Percentiles rank a stretch among this genome's conserved stretches.
These are phyloP conservation scores for Petunia secreta DNA, from an alignment of 257 asterid species.

Conservation along the genomic window DNA sequence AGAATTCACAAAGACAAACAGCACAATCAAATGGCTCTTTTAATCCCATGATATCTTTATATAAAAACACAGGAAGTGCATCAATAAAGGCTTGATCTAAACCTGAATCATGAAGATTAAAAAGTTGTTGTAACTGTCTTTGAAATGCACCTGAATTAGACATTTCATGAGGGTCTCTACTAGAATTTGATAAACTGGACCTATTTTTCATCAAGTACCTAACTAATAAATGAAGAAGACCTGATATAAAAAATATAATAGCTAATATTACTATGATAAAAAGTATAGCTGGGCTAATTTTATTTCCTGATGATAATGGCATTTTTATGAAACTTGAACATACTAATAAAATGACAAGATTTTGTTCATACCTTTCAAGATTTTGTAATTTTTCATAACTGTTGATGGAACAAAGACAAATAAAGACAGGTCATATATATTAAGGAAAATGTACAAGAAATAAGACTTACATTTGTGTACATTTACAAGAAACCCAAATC, in stretches of 20 bases:
- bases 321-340: conserved; percentile 15
- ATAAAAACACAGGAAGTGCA: conserved; percentile 76
- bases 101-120: conserved; percentile 84
- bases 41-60: conserved; percentile 68
- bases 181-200: conserved; percentile 36
- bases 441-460: conserved; percentile 31
- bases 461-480: conserved; percentile 34
- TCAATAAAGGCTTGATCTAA: conserved; percentile 80
- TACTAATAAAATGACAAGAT: conserved; percentile 38
- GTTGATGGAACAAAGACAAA: conserved; percentile 23
- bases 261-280: conserved; percentile 61
- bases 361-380: conserved; percentile 21
- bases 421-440: conserved; percentile 30
- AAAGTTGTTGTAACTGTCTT: conserved; percentile 83
- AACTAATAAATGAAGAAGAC: conserved; percentile 64
- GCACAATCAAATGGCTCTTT: conserved; percentile 93
- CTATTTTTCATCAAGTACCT: conserved; percentile 56
- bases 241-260: conserved; percentile 57
- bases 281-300: conserved; percentile 62
- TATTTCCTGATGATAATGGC: conserved; percentile 52
- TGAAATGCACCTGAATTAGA: conserved; percentile 64
- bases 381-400: neutral
- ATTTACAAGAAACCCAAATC: conserved; percentile 42
- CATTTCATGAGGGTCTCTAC: conserved; percentile 41
- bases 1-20: conserved; percentile 83